These are phyloP conservation scores for Cymbopogon citratus DNA, from an alignment of 176 grass and related monocot genomes.

Conservation along the genomic window DNA sequence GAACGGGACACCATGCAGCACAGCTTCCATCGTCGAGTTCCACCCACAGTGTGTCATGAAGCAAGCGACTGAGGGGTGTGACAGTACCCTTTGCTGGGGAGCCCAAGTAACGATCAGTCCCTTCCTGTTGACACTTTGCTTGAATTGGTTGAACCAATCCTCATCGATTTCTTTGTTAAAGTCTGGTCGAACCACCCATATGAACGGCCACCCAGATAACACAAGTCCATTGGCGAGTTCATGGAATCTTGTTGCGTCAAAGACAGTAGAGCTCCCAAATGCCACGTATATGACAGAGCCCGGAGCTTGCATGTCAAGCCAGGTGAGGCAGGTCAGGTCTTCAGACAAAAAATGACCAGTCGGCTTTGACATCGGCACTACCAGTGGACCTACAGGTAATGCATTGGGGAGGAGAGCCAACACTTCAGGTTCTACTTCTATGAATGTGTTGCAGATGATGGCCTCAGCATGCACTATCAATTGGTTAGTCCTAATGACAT, in stretches of 20 bases:
- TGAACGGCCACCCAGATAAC: conserved; percentile 40
- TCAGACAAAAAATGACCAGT: conserved; percentile 57
- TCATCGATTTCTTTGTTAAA: conserved; percentile 25
- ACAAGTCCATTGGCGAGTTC: conserved; percentile 57
- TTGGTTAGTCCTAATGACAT: conserved; percentile 33
- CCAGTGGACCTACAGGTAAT: conserved; percentile 41
- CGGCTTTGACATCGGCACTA: not conserved
- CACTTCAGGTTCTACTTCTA: conserved; percentile 38
- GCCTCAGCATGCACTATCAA: conserved; percentile 29
- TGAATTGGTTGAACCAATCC: conserved; percentile 44
- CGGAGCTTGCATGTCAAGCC: conserved; percentile 33
- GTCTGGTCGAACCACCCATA: conserved; percentile 62
- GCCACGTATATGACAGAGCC: conserved; percentile 56
- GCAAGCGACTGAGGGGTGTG: conserved; percentile 61
- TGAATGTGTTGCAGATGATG: conserved; percentile 58
- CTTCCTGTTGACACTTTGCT: conserved; percentile 15
- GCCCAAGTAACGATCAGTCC: conserved; percentile 50
- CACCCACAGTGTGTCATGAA: conserved; percentile 82
- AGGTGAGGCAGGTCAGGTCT: conserved; percentile 40
- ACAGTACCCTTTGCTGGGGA: conserved; percentile 61
- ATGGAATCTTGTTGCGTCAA: conserved; percentile 35
- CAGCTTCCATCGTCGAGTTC: conserved; percentile 70
- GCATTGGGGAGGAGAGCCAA: conserved; percentile 28
- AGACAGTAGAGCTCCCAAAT: conserved; percentile 59
- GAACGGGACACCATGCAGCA: conserved; percentile 58